Evolutionary conservation across 2,329 filamentous ascomycete genomes (phyloP).

Genomic region (Hypoxylon sp.): DNA sequence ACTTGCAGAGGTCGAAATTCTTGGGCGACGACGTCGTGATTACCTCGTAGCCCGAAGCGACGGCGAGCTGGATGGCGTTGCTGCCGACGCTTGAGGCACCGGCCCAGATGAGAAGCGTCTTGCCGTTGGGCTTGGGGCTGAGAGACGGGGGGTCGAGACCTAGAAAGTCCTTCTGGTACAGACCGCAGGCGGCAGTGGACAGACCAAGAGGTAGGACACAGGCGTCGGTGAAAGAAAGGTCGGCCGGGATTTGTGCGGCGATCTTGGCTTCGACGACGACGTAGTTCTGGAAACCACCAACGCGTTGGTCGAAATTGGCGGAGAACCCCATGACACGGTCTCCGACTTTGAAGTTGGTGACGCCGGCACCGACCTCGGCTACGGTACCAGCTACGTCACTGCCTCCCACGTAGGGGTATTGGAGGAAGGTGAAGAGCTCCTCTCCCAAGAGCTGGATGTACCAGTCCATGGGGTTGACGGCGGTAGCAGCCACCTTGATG

Average conservation of each 20-base stretch:
- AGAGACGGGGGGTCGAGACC: constrained; percentile 31
- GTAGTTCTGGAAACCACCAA: constrained; percentile 49
- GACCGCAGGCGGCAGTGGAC: constrained; percentile 45
- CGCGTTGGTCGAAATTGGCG: constrained; percentile 20
- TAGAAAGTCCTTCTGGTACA: constrained; percentile 43
- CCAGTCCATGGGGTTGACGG: constrained; percentile 52
- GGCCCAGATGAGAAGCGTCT: constrained; percentile 59
- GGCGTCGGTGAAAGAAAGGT: constrained; percentile 39
- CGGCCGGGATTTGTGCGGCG: constrained; percentile 36
- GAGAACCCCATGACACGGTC: constrained; percentile 49
- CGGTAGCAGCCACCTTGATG: constrained; percentile 47
- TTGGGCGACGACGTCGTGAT: constrained; percentile 54
- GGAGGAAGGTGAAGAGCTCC: constrained; percentile 35
- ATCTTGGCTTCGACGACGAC: constrained; percentile 20
- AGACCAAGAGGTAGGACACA: constrained; percentile 46
- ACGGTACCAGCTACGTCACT: constrained; percentile 50
- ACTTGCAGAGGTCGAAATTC: constrained; percentile 55
- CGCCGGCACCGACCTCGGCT: constrained; percentile 45
- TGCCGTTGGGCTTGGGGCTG: constrained; percentile 32
- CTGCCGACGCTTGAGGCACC: constrained; percentile 60
- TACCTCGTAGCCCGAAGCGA: constrained; percentile 58
- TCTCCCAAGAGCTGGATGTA: constrained; percentile 44
- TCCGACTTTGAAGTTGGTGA: constrained; percentile 46
- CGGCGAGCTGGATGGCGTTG: constrained; percentile 60
- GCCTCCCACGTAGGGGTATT: constrained; percentile 51